Base-by-base conservation (phyloP, 176 grass and related monocot genomes). In the Oryza meridionalis region DNA sequence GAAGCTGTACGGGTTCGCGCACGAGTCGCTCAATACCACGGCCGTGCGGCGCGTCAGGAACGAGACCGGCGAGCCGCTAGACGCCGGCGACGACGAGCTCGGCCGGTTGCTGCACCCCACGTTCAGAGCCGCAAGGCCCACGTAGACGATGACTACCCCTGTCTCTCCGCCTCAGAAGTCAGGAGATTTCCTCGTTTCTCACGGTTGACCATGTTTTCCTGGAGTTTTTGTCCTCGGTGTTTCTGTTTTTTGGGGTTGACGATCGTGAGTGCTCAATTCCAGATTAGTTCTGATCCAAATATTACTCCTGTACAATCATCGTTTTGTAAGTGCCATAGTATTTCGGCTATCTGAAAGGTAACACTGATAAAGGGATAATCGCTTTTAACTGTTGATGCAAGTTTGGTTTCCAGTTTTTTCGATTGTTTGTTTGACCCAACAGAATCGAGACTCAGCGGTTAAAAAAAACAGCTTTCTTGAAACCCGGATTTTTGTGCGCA, bases 1-100 rank as follows among this genome's bases (percentile, higher is more conserved):
- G 13, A 87, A 71, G 80, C 64, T 94, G 38, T 97, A 97, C 40
- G 95, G 95, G 49, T 97, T 97, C 71, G 67, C 43, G 42, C 95
- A 97, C 84, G 72, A 88, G 81, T 84, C 88, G 31, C 50, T 97
- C 43, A 85, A 90, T 10, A 81, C 69, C 65, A 91, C 88, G 15
- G 73, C 70, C 66, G 86, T 97, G 49, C 80, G 66, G 66, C 88
- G 90, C 73, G 84, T 78, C 66, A 69, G 84, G 45, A 86, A 94
- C 50, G 85, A 92, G 75, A 82, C 84, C n/a, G 64, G 85, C 31
- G 88, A 81, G 31, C 72, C 92, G 46, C 61, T 92, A 43, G 89
- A 94, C 77, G 88, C 81, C 2, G 87, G 86, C 6, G 83, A 97
- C 2, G 44, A 81, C 49, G 88, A 89, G 58, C 84, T 97, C 15